Evolutionary conservation across 306 rosid species (phyloP).

Genomic region (Elaeagnus macrophylla): DNA sequence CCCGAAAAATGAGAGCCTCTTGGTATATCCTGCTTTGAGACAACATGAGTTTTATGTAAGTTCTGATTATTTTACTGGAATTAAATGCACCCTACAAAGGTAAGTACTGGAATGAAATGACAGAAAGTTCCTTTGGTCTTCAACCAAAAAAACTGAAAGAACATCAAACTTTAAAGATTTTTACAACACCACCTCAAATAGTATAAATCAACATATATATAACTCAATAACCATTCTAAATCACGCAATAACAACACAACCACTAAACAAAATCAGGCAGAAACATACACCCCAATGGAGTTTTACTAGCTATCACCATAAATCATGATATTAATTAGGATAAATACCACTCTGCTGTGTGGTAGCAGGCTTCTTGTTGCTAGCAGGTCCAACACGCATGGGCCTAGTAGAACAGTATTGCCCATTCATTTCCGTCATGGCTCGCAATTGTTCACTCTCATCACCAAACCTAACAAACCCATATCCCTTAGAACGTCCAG

Average conservation of each 20-base stretch:
- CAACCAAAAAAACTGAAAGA: conserved; percentile 22
- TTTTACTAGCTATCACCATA: not conserved
- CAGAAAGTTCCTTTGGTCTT: conserved; percentile 31
- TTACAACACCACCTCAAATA: not conserved
- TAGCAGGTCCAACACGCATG: conserved; percentile 61
- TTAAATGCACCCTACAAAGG: conserved; percentile 41
- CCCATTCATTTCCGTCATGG: conserved; percentile 64
- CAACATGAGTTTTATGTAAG: conserved; percentile 60
- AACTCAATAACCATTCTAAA: conserved; percentile 10
- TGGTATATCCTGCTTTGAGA: conserved; percentile 61
- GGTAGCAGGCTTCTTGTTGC: conserved; percentile 39
- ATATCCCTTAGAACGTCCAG: conserved; percentile 63
- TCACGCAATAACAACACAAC: not conserved
- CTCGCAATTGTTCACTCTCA: conserved; percentile 47
- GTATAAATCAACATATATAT: conserved; percentile 6
- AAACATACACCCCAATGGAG: not conserved
- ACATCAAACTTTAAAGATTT: conserved; percentile 4
- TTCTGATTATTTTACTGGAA: conserved; percentile 30
- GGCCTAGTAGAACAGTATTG: conserved; percentile 52
- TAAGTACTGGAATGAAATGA: conserved; percentile 51
- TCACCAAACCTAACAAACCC: conserved; percentile 61
- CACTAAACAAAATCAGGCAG: conserved; percentile 3
- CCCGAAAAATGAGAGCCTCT: conserved; percentile 65
- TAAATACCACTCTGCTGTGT: too few relatives aligned
- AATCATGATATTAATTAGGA: too few relatives aligned